phyloP scores from a whole-genome alignment of 176 grass and related monocot species.

The Areca catechu region DNA sequence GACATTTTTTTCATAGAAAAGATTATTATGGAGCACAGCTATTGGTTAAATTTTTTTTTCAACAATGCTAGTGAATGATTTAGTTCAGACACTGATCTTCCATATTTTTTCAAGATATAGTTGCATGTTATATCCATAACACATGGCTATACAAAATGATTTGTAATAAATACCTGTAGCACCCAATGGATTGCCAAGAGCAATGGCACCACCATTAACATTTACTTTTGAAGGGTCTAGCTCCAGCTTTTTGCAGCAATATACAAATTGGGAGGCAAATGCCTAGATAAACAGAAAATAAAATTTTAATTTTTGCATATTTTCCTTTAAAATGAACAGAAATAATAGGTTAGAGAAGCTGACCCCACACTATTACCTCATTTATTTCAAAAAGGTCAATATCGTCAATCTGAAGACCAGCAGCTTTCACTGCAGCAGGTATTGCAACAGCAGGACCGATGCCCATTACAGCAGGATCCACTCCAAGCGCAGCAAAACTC shows the following conservation, averaged over 20 bases:
- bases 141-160: background rate
- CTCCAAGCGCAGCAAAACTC: slow-evolving; percentile 88
- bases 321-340: too few species aligned
- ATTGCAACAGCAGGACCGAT: slow-evolving; percentile 95
- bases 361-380: slow-evolving; percentile 40
- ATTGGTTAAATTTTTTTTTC: too few species aligned
- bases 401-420: slow-evolving; percentile 83
- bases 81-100: too few species aligned
- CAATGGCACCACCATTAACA: slow-evolving; percentile 90
- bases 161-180: slow-evolving; percentile 54
- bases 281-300: slow-evolving; percentile 30
- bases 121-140: background rate
- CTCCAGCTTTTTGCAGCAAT: slow-evolving; percentile 77
- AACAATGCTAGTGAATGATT: too few species aligned
- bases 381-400: slow-evolving; percentile 98
- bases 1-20: too few species aligned
- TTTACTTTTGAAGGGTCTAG: slow-evolving; percentile 81
- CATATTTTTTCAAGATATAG: background rate
- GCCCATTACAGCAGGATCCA: slow-evolving; percentile 93
- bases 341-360: background rate
- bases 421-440: slow-evolving; percentile 89
- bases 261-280: slow-evolving; percentile 91
- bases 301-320: background rate
- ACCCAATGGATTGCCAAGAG: slow-evolving; percentile 82
- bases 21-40: too few species aligned